Base-by-base conservation (phyloP, 495 filamentous ascomycete genomes). In the Hypoxylon perforatum region DNA sequence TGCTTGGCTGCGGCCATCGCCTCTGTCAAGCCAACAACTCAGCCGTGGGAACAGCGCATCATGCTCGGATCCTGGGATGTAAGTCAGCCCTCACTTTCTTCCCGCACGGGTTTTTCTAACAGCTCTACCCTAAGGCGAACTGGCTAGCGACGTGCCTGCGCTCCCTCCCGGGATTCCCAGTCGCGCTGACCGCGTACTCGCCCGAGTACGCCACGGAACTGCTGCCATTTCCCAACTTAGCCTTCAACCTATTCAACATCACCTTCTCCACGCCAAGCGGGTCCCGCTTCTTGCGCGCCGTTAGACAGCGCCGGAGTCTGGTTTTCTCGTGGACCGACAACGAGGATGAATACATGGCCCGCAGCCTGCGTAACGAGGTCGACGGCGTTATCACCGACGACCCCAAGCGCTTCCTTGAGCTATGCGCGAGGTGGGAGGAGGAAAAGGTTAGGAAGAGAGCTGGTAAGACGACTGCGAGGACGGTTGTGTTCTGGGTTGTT, bases 321-420 rank as follows among this genome's bases (percentile, higher is more conserved):
- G 76, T 97, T 4, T 90, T 86, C 69, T 79, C 86, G 0, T 97
- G 94, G 94, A 97, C 94, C 0, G 91, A 96, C 17, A 96, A 97
- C 64, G 85, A 89, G 2, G 83, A 84, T 50, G 73, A 77, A 10
- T 80, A 84, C 71, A 97, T 97, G 93, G 79, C 85, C 66, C 94
- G 91, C 90, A 79, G 85, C 46, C 76, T 85, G 19, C 47, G 65
- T 5, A 77, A 81, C 41, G 77, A 75, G 61, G 49, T 77, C 73
- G 30, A 38, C 36, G 36, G 36, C 9, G 36, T 11, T 3, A 38
- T 38, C 4, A 38, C 36, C 4, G 36, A 38, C 36, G 36, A 38
- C 9, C 36, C 36, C 36, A 11, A 3, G 2, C 36, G 9, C 10
- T 38, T 38, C 36, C 36, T 38, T 2, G 10, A 38, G 14, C 14